Conservation (phyloP, 2,329 filamentous ascomycete species). For the Colletotrichum phormii region DNA sequence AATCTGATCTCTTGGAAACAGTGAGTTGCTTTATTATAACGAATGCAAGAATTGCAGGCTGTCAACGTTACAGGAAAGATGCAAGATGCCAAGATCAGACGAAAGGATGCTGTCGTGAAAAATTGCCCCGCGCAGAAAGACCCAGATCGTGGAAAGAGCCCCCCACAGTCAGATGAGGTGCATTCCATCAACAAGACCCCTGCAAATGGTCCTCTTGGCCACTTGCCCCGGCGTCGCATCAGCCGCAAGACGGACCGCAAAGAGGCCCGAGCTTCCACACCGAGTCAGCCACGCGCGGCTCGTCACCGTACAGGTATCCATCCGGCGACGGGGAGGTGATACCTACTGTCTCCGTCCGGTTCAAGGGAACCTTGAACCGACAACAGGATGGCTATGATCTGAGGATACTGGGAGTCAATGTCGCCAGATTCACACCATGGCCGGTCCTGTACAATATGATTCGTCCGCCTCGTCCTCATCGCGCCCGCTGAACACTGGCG, state of each 20-base stretch:
- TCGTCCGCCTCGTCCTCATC: conserved; percentile 50
- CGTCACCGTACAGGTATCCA: conserved; percentile 21
- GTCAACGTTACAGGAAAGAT: conserved; percentile 1
- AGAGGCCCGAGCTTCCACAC: conserved; percentile 17
- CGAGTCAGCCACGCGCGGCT: conserved; percentile 34
- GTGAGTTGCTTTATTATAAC: neutral
- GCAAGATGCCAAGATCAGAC: conserved; percentile 15
- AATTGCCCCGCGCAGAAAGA: conserved; percentile 34
- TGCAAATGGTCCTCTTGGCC: conserved; percentile 9
- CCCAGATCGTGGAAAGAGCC: conserved; percentile 23
- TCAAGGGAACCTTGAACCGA: conserved; percentile 34
- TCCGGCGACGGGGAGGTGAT: neutral
- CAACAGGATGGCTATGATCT: conserved; percentile 47
- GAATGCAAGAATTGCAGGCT: neutral
- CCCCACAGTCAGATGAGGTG: conserved; percentile 15
- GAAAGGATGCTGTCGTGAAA: conserved; percentile 23
- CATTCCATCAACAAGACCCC: conserved; percentile 19
- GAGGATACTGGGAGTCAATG: conserved; percentile 27
- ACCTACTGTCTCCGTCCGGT: neutral
- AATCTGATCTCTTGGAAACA: no score
- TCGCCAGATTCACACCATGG: conserved; percentile 51
- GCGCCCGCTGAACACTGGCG: conserved; percentile 34
- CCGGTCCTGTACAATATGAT: conserved; percentile 50
- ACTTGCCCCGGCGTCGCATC: conserved; percentile 22
- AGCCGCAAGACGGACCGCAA: conserved; percentile 14